Percentiles rank a stretch among this genome's conserved stretches.
These are phyloP conservation scores for Chaetomium sp. DNA, from an alignment of 2,329 filamentous ascomycete species.

Conservation along the genomic window DNA sequence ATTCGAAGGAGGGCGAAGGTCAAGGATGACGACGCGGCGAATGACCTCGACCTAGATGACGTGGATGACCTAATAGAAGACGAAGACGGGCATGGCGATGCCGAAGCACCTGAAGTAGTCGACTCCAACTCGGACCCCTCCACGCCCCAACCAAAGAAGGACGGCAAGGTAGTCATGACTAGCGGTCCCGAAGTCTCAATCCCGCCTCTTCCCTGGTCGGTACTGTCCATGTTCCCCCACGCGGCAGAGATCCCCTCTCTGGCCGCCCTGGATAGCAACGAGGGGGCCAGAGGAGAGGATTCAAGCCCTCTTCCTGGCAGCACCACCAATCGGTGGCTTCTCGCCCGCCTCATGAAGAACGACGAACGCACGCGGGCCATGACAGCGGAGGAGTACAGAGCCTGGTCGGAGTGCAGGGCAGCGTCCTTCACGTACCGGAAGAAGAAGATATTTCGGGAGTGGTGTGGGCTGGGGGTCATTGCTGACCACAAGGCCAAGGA, in stretches of 20 bases:
- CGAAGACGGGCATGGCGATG: background rate
- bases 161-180: background rate
- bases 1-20: slow-evolving; percentile 30
- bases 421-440: slow-evolving; percentile 32
- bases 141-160: background rate
- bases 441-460: slow-evolving; percentile 30
- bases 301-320: background rate
- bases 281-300: background rate
- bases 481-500: slow-evolving; percentile 29
- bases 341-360: slow-evolving; percentile 1
- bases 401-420: slow-evolving; percentile 33
- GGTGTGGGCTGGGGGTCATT: slow-evolving; percentile 31
- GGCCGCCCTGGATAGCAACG: background rate
- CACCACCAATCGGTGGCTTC: slow-evolving; percentile 1
- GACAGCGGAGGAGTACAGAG: slow-evolving; percentile 31
- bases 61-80: slow-evolving; percentile 14
- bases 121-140: background rate
- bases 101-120: background rate
- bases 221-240: slow-evolving; percentile 8
- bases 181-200: background rate
- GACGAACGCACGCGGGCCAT: slow-evolving; percentile 24
- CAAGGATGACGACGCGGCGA: slow-evolving; percentile 22
- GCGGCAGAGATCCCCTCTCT: background rate
- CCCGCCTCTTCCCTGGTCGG: slow-evolving; percentile 2
- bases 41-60: slow-evolving; percentile 26